Evolutionary conservation across 345 rosid genomes (phyloP).

Genomic region (Moricandia arvensis): DNA sequence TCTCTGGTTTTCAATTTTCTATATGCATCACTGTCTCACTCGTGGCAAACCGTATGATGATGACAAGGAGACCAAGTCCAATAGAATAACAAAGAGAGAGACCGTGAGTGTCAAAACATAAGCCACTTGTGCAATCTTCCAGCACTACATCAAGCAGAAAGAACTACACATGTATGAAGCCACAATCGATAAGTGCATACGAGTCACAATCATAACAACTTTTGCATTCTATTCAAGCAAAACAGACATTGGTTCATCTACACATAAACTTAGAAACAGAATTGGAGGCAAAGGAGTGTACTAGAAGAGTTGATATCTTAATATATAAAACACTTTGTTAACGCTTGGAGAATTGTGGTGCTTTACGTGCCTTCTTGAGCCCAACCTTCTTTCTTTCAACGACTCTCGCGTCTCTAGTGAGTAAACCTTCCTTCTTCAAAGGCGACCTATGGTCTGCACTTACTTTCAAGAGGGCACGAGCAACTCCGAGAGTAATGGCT

Average conservation of each 20-base stretch:
- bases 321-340: no score
- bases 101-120: not conserved
- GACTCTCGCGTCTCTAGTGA: slow-evolving; percentile 84
- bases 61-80: not conserved
- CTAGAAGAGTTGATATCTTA: slow-evolving; percentile 8
- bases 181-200: not conserved
- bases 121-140: not conserved
- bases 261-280: not conserved
- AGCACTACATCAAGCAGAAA: not conserved
- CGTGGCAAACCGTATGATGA: not conserved
- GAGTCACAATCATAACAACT: not conserved
- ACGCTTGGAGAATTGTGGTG: slow-evolving; percentile 91
- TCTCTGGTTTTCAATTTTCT: slow-evolving; percentile 3
- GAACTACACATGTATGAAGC: not conserved
- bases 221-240: slow-evolving; percentile 3
- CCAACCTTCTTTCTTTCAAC: slow-evolving; percentile 96
- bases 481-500: slow-evolving; percentile 85
- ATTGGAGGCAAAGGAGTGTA: slow-evolving; percentile 8
- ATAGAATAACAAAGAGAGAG: not conserved
- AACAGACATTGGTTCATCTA: slow-evolving; percentile 18
- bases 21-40: slow-evolving; percentile 9
- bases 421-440: slow-evolving; percentile 73
- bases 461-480: slow-evolving; percentile 85
- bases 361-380: slow-evolving; percentile 95
- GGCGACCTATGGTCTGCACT: slow-evolving; percentile 70